Evolutionary conservation across 1,284 basidiomycete genomes (phyloP), one percentile per base, ranked within the genome.

Genomic region (Ganoderma multipileum): DNA sequence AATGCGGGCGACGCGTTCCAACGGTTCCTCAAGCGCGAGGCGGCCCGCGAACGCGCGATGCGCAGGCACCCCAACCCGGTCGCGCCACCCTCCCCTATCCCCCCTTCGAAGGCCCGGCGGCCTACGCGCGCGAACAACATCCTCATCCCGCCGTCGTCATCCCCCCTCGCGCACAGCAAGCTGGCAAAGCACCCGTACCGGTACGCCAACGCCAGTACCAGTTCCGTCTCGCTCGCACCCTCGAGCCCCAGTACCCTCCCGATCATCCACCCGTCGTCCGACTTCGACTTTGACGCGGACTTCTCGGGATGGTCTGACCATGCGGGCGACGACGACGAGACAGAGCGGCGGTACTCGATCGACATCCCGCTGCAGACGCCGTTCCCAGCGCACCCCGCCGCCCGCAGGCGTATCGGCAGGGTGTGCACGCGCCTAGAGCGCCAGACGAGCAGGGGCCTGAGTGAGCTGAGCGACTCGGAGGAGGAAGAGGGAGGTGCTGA

Each of bases 1-100:
- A 81, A 81, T 73, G 62, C 55, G 14, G 63, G 57, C 14, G 71
- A 72, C 61, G 76, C 77, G 14, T 81, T 80, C 71, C 52, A 65
- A 41, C 73, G 71, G 11, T 80, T 80, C 73, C 74, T 81, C 64
- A 44, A 67, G 61, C 74, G 71, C 61, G 74, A 77, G 67, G 73
- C 71, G 12, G 74, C 70, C 59, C 74, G 75, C 36, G 75, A 76
- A 60, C 73, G 68, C 39, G 67, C 69, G 12, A 70, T 71, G 64
- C 72, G 67, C 50, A 72, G 39, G 8, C 60, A 50, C 20, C 59
- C 42, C 39, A 60, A 60, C 36, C 50, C 36, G 52, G 57, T 44
- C 61, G 60, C 39, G 28, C 68, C 52, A 39, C 67, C 54, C 26
- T 52, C 33, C 18, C 65, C 68, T 33, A 61, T 57, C 66, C 64